phyloP scores from a whole-genome alignment of 2,329 filamentous ascomycete genomes.

The Tolypocladium cylindrosporum region DNA sequence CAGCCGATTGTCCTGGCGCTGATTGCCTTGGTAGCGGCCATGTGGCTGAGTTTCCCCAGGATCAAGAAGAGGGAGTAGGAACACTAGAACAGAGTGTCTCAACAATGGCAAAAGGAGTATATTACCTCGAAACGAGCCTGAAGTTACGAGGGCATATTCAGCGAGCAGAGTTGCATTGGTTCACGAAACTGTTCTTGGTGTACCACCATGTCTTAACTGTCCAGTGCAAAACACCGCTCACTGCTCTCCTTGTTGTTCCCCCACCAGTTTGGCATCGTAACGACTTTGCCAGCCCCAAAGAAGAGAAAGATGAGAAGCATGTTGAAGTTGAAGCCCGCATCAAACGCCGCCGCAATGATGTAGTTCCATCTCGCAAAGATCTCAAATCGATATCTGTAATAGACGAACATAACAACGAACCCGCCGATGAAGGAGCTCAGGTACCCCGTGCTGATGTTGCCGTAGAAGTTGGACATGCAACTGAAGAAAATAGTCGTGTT shows the following conservation, averaged over 20 bases:
- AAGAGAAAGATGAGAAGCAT: constrained; percentile 51
- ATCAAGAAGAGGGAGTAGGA: not conserved
- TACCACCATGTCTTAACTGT: not conserved
- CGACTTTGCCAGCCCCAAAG: constrained; percentile 44
- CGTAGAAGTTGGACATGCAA: constrained; percentile 44
- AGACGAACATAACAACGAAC: constrained; percentile 50
- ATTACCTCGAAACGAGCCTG: too few species aligned
- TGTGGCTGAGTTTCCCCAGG: not conserved
- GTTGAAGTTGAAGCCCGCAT: constrained; percentile 53
- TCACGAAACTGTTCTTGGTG: too few species aligned
- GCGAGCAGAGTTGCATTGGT: too few species aligned
- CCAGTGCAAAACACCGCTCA: constrained; percentile 48
- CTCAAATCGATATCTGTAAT: constrained; percentile 43
- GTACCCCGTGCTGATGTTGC: constrained; percentile 51
- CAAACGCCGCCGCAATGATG: constrained; percentile 49
- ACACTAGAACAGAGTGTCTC: not conserved
- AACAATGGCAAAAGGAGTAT: too few species aligned
- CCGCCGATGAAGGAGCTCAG: constrained; percentile 47
- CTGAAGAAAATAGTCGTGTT: constrained; percentile 55
- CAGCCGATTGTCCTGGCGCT: not conserved
- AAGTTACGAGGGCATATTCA: too few species aligned
- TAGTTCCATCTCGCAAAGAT: constrained; percentile 53
- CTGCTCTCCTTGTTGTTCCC: constrained; percentile 45
- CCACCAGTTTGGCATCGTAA: constrained; percentile 55
- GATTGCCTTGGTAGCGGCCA: not conserved